Conservation (phyloP, 2,329 filamentous ascomycete species). For the Aspergillus puulaauensis region DNA sequence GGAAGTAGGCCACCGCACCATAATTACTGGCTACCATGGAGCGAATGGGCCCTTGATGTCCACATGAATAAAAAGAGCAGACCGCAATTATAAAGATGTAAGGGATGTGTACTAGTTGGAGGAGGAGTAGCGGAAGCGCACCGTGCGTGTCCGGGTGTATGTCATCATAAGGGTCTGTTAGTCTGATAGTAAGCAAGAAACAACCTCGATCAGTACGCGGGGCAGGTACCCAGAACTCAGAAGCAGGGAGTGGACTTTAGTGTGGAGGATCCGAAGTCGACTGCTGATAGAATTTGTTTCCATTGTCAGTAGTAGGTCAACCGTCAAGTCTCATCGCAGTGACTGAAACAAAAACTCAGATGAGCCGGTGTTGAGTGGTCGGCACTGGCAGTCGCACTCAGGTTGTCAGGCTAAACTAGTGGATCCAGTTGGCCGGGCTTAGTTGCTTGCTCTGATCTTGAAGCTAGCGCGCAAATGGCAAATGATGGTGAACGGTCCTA, state of each 20-base stretch:
- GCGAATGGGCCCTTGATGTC: not conserved
- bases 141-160: not conserved
- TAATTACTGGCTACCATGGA: not conserved
- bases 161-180: not conserved
- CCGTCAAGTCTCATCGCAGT: too few relatives aligned
- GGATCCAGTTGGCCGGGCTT: slow-evolving; percentile 2
- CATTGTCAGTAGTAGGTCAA: not conserved
- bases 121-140: not conserved
- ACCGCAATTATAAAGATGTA: not conserved
- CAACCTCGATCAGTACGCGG: not conserved
- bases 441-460: not conserved
- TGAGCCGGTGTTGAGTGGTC: not conserved
- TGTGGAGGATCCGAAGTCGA: too few relatives aligned
- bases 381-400: not conserved
- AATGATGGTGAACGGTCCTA: not conserved
- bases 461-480: slow-evolving; percentile 4
- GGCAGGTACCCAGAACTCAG: not conserved
- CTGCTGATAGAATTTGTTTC: too few relatives aligned
- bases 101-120: not conserved
- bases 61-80: not conserved
- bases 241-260: too few relatives aligned
- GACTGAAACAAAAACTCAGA: not conserved
- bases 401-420: slow-evolving; percentile 1
- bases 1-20: not conserved
- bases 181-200: not conserved